Conservation (phyloP, 805 yeast species). For the Peterozyma xylosa region DNA sequence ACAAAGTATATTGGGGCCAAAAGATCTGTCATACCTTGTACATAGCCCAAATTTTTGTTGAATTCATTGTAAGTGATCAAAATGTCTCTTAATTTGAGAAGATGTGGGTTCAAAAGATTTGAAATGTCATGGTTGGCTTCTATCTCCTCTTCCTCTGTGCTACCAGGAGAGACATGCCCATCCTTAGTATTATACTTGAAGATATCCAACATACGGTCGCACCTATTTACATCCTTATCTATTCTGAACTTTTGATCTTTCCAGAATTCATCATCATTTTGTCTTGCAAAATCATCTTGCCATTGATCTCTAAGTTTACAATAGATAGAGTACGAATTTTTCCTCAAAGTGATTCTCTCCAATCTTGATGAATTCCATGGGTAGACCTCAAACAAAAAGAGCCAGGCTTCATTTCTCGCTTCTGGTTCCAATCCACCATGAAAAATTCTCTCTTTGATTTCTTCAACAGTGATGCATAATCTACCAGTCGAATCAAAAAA, state of each 20-base stretch:
- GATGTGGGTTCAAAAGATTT: constrained; percentile 67
- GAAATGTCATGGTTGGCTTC: constrained; percentile 51
- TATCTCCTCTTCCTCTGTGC: constrained; percentile 23
- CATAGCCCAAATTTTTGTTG: constrained; percentile 82
- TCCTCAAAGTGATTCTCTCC: constrained; percentile 55
- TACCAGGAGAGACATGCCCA: constrained; percentile 31
- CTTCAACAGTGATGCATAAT: constrained; percentile 62
- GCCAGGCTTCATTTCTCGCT: constrained; percentile 75
- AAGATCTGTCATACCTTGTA: constrained; percentile 96
- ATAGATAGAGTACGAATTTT: constrained; percentile 45
- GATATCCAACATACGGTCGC: constrained; percentile 71
- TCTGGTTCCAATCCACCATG: constrained; percentile 74
- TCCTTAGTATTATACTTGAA: constrained; percentile 36
- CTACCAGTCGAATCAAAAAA: constrained; percentile 79
- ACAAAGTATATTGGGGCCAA: constrained; percentile 75
- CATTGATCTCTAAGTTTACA: constrained; percentile 59
- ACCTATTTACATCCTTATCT: constrained; percentile 88
- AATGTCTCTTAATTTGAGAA: constrained; percentile 66
- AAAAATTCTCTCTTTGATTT: constrained; percentile 76
- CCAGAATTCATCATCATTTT: constrained; percentile 62
- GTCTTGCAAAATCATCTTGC: constrained; percentile 49
- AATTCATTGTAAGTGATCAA: constrained; percentile 80
- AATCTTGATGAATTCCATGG: constrained; percentile 80
- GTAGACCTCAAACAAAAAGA: constrained; percentile 71
- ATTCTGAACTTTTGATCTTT: constrained; percentile 84